Percentiles rank a stretch among this genome's conserved stretches.
phyloP scores from a whole-genome alignment of 169 alveolate species.

The Plasmodium sp. region DNA sequence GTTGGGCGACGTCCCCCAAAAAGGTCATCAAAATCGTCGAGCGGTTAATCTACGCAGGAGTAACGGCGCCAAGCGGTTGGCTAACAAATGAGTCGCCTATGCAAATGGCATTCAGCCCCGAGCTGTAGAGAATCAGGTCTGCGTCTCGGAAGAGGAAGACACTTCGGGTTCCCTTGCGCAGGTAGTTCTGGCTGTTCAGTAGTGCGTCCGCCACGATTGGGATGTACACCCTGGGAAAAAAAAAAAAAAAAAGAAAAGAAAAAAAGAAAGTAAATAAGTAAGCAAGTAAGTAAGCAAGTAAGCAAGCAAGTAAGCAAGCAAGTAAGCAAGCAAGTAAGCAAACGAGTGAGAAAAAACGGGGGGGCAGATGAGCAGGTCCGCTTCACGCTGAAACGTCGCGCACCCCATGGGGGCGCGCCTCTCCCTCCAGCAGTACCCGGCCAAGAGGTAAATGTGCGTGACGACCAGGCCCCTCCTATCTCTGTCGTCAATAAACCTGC shows the following conservation, averaged over 20 bases:
- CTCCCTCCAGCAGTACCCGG: constrained; percentile 26
- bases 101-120: constrained; percentile 36
- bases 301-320: neutral
- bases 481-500: constrained; percentile 44
- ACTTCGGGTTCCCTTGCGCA: constrained; percentile 1
- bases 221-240: constrained; percentile 12
- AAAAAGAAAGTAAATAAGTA: neutral
- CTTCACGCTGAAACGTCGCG: neutral
- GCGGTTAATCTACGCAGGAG: neutral
- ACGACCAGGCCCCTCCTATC: constrained; percentile 20
- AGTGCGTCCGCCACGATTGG: constrained; percentile 23
- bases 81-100: constrained; percentile 65
- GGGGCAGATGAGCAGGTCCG: neutral
- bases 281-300: neutral
- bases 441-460: constrained; percentile 57
- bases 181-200: neutral
- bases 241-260: neutral
- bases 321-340: no score
- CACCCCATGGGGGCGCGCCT: neutral
- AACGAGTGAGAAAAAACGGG: neutral
- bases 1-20: neutral
- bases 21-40: neutral
- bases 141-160: constrained; percentile 15
- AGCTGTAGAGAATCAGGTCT: neutral
- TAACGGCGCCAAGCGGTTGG: neutral